Evolutionary conservation across 331 rosid species (phyloP).

Genomic region (Quercus phellos): DNA sequence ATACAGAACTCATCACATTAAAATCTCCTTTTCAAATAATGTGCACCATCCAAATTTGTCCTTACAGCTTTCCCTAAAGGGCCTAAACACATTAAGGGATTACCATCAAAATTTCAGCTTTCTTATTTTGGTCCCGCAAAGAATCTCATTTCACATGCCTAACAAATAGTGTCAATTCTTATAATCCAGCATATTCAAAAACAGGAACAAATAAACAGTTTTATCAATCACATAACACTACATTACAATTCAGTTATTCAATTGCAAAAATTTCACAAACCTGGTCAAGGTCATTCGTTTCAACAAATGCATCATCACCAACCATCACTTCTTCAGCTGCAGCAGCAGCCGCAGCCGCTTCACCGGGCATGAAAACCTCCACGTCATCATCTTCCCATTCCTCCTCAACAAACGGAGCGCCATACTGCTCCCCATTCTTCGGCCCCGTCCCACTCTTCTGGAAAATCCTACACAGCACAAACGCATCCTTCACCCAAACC

Average conservation of each 20-base stretch:
- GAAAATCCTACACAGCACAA: slow-evolving; percentile 85
- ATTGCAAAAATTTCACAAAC: slow-evolving; percentile 30
- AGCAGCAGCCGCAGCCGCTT: neutral
- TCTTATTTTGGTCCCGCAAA: neutral
- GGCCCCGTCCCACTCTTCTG: slow-evolving; percentile 97
- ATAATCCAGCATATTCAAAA: neutral
- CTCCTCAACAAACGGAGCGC: slow-evolving; percentile 90
- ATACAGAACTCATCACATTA: neutral
- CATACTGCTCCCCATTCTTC: slow-evolving; percentile 89
- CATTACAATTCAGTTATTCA: neutral
- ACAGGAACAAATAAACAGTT: neutral
- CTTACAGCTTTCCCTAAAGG: neutral
- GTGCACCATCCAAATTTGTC: neutral
- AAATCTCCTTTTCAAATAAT: neutral
- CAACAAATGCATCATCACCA: slow-evolving; percentile 27
- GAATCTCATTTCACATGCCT: neutral
- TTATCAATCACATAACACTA: neutral
- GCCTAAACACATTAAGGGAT: neutral
- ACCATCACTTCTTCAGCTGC: slow-evolving; percentile 9
- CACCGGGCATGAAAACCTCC: slow-evolving; percentile 26
- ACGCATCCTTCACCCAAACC: slow-evolving; percentile 60
- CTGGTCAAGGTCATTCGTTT: slow-evolving; percentile 45
- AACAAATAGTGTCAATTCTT: neutral
- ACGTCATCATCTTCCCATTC: slow-evolving; percentile 71
- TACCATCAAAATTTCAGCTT: neutral